phyloP scores from a whole-genome alignment of 306 rosid species.

The Dalbergia cultrata region DNA sequence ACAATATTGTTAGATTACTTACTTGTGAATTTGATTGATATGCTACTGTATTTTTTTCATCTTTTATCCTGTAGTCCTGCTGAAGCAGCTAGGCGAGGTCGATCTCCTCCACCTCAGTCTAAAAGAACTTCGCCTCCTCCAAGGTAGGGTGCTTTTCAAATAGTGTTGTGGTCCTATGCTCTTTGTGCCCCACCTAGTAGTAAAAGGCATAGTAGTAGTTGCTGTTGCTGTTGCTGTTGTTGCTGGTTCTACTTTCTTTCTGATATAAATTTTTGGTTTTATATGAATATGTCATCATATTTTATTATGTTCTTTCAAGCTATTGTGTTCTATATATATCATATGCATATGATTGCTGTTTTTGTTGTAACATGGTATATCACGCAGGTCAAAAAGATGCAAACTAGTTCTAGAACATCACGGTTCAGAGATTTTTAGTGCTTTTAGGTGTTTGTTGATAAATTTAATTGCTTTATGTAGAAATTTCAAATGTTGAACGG shows the following conservation, averaged over 20 bases:
- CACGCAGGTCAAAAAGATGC: constrained; percentile 8
- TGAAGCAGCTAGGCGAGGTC: constrained; percentile 72
- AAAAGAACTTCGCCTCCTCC: constrained; percentile 83
- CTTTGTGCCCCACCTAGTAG: background rate
- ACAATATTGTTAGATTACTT: background rate
- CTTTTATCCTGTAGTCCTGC: constrained; percentile 55
- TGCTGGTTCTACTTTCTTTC: background rate
- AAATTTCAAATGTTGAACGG: background rate
- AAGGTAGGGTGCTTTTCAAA: constrained; percentile 54
- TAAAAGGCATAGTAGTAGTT: background rate
- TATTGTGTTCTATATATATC: constrained; percentile 13
- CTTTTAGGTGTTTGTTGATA: background rate
- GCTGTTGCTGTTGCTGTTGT: background rate
- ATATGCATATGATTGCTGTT: background rate
- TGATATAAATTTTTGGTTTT: background rate
- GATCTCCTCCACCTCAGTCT: constrained; percentile 75
- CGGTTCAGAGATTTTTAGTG: background rate
- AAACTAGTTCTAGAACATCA: background rate
- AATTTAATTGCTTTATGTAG: background rate
- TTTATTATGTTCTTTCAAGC: background rate
- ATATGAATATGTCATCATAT: background rate
- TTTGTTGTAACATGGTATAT: constrained; percentile 19
- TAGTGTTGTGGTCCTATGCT: background rate
- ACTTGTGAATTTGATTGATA: constrained; percentile 10
- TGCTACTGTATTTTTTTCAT: background rate